phyloP scores from a whole-genome alignment of 2,329 filamentous ascomycete species.

The Trichoderma oligosporum region DNA sequence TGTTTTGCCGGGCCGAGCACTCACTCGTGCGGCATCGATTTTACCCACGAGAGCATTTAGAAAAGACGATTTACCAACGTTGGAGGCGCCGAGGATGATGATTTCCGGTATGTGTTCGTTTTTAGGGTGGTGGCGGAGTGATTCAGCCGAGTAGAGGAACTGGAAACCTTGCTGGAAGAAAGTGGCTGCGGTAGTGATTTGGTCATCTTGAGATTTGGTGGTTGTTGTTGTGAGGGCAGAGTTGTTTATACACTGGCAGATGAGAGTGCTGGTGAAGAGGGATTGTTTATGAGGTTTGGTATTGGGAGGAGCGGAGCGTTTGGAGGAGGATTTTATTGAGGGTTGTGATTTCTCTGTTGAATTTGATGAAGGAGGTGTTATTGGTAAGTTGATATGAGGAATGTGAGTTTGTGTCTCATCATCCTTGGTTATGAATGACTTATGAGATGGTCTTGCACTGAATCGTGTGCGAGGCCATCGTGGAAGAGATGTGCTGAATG shows the following conservation, averaged over 20 bases:
- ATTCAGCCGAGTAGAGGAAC: slow-evolving; percentile 50
- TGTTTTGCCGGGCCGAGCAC: slow-evolving; percentile 50
- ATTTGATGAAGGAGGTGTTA: background rate
- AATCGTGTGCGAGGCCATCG: slow-evolving; percentile 12
- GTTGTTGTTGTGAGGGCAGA: slow-evolving; percentile 19
- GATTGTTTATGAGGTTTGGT: slow-evolving; percentile 18
- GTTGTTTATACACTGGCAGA: slow-evolving; percentile 18
- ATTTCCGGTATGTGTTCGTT: slow-evolving; percentile 58
- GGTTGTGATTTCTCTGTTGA: background rate
- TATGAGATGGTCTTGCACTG: background rate
- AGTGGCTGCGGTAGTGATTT: slow-evolving; percentile 28
- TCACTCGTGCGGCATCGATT: slow-evolving; percentile 45
- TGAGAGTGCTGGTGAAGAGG: slow-evolving; percentile 21
- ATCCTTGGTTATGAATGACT: background rate
- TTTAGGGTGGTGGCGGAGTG: slow-evolving; percentile 46
- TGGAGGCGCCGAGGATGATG: slow-evolving; percentile 79
- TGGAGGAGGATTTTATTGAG: background rate
- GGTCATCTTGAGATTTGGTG: slow-evolving; percentile 23
- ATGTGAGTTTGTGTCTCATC: background rate
- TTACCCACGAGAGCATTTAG: slow-evolving; percentile 72
- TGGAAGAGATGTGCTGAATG: background rate
- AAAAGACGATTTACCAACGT: slow-evolving; percentile 85
- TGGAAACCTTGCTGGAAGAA: slow-evolving; percentile 33
- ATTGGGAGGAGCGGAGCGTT: slow-evolving; percentile 16
- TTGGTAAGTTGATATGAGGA: background rate